Evolutionary conservation across 176 grass and related monocot genomes (phyloP).

Genomic region (Alopecurus myosuroides): DNA sequence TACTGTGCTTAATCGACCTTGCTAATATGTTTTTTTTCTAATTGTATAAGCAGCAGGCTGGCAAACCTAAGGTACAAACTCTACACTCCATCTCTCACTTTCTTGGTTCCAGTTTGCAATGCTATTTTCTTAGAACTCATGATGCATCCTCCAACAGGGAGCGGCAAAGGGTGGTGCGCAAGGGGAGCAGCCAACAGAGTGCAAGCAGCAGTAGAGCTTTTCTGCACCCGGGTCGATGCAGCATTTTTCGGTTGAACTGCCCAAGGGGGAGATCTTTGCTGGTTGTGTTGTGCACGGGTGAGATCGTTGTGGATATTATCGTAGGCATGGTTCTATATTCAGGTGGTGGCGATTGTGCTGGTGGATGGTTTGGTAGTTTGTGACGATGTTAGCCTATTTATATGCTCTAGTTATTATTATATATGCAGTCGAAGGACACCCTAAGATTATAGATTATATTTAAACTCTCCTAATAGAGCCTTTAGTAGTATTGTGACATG

Average conservation of each 20-base stretch:
- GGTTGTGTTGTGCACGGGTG: neutral
- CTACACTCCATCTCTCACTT: neutral
- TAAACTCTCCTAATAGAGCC: neutral
- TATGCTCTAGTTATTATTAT: neutral
- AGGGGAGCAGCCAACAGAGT: conserved; percentile 79
- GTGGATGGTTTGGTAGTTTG: conserved; percentile 16
- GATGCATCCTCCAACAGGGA: neutral
- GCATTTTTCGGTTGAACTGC: conserved; percentile 27
- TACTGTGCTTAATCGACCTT: neutral
- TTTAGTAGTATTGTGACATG: neutral
- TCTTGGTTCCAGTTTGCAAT: neutral
- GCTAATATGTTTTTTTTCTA: conserved; percentile 14
- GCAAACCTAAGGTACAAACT: conserved; percentile 29
- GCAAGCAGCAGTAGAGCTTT: conserved; percentile 81
- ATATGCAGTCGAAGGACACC: conserved; percentile 21
- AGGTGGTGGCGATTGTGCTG: neutral
- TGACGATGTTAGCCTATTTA: conserved; percentile 13
- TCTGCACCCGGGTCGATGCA: neutral
- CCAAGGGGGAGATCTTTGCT: neutral
- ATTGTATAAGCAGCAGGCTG: neutral
- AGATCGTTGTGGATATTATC: neutral
- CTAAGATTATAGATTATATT: conserved; percentile 35
- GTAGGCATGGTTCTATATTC: neutral
- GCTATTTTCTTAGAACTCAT: conserved; percentile 3
- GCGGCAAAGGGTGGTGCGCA: conserved; percentile 42